These are phyloP conservation scores for Anethum foeniculum DNA, from an alignment of 140 eudicot genomes.

Conservation along the genomic window DNA sequence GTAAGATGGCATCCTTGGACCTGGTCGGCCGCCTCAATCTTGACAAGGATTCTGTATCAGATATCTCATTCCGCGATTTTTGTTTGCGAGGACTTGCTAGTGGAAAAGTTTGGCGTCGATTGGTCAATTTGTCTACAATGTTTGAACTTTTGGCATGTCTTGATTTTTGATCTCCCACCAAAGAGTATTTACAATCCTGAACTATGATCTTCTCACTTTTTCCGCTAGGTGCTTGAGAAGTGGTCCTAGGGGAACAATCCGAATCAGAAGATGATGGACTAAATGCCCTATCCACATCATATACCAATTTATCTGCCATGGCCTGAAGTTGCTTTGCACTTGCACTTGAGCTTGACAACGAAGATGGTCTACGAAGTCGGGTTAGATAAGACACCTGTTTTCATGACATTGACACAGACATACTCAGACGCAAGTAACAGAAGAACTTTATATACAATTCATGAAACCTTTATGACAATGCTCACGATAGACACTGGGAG, in stretches of 20 bases:
- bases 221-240: neutral
- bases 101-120: neutral
- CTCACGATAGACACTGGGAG: neutral
- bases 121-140: neutral
- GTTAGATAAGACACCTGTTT: constrained; percentile 62
- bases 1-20: constrained; percentile 30
- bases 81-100: constrained; percentile 41
- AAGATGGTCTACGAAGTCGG: constrained; percentile 55
- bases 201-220: constrained; percentile 3
- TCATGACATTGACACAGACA: neutral
- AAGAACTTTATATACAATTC: neutral
- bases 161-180: constrained; percentile 16
- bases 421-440: neutral
- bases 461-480: neutral
- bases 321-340: constrained; percentile 31
- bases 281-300: constrained; percentile 74
- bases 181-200: constrained; percentile 2
- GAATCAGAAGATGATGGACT: constrained; percentile 72
- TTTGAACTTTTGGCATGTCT: constrained; percentile 10
- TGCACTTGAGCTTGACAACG: constrained; percentile 27
- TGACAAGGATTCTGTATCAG: constrained; percentile 3
- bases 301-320: constrained; percentile 62
- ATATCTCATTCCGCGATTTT: constrained; percentile 42
- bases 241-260: constrained; percentile 31
- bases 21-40: constrained; percentile 32